Evolutionary conservation across 2,329 filamentous ascomycete species (phyloP), one percentile per base, ranked within the genome.

Genomic region (Grosmannia serpens): DNA sequence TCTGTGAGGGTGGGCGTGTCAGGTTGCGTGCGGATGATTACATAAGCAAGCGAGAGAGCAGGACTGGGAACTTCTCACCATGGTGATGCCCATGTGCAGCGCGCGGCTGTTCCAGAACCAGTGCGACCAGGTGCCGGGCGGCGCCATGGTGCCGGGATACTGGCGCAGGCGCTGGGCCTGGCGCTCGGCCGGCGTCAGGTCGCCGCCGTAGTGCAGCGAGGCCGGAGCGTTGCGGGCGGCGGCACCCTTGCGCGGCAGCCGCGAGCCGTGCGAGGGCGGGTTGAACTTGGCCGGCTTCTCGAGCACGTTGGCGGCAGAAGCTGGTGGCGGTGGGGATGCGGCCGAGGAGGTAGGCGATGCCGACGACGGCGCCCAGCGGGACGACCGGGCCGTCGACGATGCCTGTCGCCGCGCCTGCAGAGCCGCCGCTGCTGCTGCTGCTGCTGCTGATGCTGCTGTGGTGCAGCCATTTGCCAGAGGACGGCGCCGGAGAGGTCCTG

Each of bases 101-200:
- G 75, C 74, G 60, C 81, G 81, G 70, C 83, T 92, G 64, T 89
- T 85, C 69, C 95, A 77, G 71, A 97, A 91, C 82, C 87, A 91
- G 71, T 92, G 82, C 73, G 88, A 80, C 72, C 89, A 90, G 0
- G 87, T 89, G 7, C 90, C 89, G 68, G 87, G 78, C 0, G 91
- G 85, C 53, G 92, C 88, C 79, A 95, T 91, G 80, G 95, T 85
- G 65, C 91, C 86, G 1, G 94, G 94, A 70, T 97, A 97, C 63
- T 87, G 77, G 70, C 82, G 87, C 63, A 73, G 81, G 64, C 77
- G 79, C 75, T 89, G 89, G 61, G 79, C 80, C 62, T 80, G 75
- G 55, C 77, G 73, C 71, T 95, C 87, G 56, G 85, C 79, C 24
- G 79, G 75, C 20, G 82, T 84, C 61, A 91, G 73, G 26, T 82